These are phyloP conservation scores for Moesziomyces globuligerus DNA, from an alignment of 1,284 basidiomycete genomes.

Conservation along the genomic window DNA sequence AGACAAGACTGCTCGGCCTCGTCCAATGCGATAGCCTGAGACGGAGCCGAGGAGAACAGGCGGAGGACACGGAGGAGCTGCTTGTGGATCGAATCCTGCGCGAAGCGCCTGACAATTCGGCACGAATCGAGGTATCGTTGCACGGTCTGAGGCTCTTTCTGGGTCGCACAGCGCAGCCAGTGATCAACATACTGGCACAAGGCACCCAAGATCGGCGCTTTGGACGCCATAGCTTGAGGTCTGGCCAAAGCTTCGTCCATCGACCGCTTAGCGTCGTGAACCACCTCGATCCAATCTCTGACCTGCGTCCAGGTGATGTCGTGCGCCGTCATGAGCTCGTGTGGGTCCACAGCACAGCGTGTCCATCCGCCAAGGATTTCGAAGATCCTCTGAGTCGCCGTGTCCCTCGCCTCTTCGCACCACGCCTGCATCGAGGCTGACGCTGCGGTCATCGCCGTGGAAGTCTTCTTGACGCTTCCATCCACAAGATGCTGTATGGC, in stretches of 20 bases:
- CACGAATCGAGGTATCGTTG: constrained; percentile 18
- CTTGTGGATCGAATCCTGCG: constrained; percentile 7
- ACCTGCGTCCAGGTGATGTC: constrained; percentile 91
- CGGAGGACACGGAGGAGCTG: constrained; percentile 18
- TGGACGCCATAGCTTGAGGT: background rate
- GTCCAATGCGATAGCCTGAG: constrained; percentile 24
- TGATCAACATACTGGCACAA: constrained; percentile 26
- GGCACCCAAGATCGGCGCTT: constrained; percentile 22
- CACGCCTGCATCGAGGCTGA: constrained; percentile 4
- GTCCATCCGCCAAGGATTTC: constrained; percentile 78
- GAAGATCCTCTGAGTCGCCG: constrained; percentile 60
- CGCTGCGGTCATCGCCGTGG: no score
- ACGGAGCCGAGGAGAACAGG: constrained; percentile 16
- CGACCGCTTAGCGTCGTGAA: constrained; percentile 14
- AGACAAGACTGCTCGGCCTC: constrained; percentile 26
- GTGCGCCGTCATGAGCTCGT: constrained; percentile 83
- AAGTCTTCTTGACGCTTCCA: background rate
- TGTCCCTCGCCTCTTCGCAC: constrained; percentile 15
- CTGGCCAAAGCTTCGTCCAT: background rate
- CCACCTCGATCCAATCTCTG: constrained; percentile 73
- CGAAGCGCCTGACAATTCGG: background rate
- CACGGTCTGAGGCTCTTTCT: constrained; percentile 26
- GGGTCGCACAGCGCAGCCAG: constrained; percentile 30
- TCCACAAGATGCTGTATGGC: constrained; percentile 17
- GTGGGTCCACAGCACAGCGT: constrained; percentile 85